These are phyloP conservation scores for Cinnamomum chago DNA, from an alignment of 164 flowering plant species.

Conservation along the genomic window DNA sequence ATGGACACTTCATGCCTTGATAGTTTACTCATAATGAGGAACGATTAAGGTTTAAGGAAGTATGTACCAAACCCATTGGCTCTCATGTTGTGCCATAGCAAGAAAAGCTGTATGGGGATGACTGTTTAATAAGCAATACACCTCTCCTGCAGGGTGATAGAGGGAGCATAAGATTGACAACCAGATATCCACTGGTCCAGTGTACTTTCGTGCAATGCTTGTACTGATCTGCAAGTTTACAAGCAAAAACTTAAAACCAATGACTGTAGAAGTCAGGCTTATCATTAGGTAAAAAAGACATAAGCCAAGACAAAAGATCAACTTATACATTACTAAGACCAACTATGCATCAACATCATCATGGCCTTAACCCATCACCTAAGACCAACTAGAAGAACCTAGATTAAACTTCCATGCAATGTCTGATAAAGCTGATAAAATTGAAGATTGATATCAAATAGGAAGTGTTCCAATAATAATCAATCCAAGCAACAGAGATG, in stretches of 20 bases:
- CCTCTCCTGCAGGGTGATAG: conserved; percentile 17
- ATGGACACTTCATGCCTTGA: neutral
- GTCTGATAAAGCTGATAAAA: too few relatives aligned
- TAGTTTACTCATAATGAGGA: neutral
- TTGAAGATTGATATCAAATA: neutral
- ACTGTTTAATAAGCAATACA: conserved; percentile 55
- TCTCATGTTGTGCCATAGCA: conserved; percentile 84
- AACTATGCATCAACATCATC: neutral
- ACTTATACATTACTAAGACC: neutral
- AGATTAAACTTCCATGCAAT: too few relatives aligned
- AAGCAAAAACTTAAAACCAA: neutral
- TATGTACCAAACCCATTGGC: conserved; percentile 94
- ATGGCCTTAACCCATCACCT: neutral
- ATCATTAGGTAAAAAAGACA: neutral
- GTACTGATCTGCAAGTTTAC: conserved; percentile 59
- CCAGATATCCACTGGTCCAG: conserved; percentile 87
- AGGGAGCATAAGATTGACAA: conserved; percentile 39
- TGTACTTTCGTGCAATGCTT: conserved; percentile 74
- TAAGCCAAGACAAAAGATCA: neutral
- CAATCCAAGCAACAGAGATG: neutral
- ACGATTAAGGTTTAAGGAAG: neutral
- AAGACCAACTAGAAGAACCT: too few relatives aligned
- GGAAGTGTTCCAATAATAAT: neutral
- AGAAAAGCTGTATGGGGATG: conserved; percentile 53
- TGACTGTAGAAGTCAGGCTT: neutral